phyloP scores from a whole-genome alignment of 306 rosid species.

The Casuarina equisetifolia region DNA sequence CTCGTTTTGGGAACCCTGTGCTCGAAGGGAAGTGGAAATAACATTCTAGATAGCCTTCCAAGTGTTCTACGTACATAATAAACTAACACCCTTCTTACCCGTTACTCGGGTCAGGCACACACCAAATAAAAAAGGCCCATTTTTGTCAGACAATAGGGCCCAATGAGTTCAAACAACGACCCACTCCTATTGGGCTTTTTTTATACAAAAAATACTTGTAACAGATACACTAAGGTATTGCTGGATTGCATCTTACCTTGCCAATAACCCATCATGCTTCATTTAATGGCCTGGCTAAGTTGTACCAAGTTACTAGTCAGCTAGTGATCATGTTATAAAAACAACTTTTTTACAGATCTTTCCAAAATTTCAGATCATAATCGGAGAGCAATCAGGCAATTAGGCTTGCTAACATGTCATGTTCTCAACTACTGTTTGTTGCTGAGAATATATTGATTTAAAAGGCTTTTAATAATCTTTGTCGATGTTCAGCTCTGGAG shows the following conservation, averaged over 20 bases:
- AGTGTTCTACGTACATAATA: too few relatives aligned
- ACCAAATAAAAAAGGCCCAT: too few relatives aligned
- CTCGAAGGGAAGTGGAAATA: too few relatives aligned
- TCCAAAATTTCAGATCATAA: background rate
- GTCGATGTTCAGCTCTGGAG: constrained; percentile 77
- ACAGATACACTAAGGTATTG: background rate
- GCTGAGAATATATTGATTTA: background rate
- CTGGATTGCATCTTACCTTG: background rate
- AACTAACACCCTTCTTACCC: too few relatives aligned
- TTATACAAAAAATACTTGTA: background rate
- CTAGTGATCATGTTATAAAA: background rate
- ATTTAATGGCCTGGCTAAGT: background rate
- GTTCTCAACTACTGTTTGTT: constrained; percentile 20
- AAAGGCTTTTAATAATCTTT: constrained; percentile 27
- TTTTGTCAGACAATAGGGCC: too few relatives aligned
- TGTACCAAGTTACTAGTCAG: background rate
- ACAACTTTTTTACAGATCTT: background rate
- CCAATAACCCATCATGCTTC: background rate
- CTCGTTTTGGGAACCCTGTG: too few relatives aligned
- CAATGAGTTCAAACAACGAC: too few relatives aligned
- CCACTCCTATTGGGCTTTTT: too few relatives aligned
- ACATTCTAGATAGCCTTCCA: too few relatives aligned
- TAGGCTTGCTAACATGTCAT: constrained; percentile 20
- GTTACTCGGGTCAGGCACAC: too few relatives aligned
- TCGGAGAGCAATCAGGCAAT: background rate